A percentile compares a stretch with the other conserved stretches of the same genome.
These are phyloP conservation scores for Tetraselmis striata DNA, from an alignment of 139 green algal species.

Conservation along the genomic window DNA sequence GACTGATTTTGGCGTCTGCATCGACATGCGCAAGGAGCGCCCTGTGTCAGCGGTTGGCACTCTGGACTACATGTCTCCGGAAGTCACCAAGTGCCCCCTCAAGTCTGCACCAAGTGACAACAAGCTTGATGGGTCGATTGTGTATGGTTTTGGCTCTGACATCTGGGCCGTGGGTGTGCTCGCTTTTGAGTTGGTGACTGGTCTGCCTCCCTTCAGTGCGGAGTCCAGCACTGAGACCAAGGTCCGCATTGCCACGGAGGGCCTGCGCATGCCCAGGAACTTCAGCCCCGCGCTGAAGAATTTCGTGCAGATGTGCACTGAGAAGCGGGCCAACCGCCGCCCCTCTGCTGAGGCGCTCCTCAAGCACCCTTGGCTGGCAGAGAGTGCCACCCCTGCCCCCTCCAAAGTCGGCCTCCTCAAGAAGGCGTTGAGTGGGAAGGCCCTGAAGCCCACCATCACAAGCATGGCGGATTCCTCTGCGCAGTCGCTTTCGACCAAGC, in stretches of 20 bases:
- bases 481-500: background rate
- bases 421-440: background rate
- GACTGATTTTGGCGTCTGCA: slow-evolving; percentile 17
- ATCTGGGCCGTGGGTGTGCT: slow-evolving; percentile 32
- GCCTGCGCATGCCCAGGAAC: background rate
- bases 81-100: slow-evolving; percentile 2
- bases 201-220: slow-evolving; percentile 27
- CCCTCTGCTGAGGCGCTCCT: background rate
- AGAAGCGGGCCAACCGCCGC: background rate
- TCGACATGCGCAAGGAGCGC: background rate
- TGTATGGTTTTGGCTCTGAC: slow-evolving; percentile 7
- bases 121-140: background rate
- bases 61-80: slow-evolving; percentile 1
- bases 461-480: background rate
- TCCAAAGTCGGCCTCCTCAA: background rate
- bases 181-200: slow-evolving; percentile 31
- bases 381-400: background rate
- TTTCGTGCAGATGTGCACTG: background rate
- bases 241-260: slow-evolving; percentile 9
- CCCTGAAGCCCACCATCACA: background rate
- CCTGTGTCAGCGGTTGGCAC: background rate
- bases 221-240: slow-evolving; percentile 6
- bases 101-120: background rate
- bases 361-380: background rate
- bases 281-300: background rate